Conservation (phyloP, 352 stramenopile species). For the Pythium utonaiense region DNA sequence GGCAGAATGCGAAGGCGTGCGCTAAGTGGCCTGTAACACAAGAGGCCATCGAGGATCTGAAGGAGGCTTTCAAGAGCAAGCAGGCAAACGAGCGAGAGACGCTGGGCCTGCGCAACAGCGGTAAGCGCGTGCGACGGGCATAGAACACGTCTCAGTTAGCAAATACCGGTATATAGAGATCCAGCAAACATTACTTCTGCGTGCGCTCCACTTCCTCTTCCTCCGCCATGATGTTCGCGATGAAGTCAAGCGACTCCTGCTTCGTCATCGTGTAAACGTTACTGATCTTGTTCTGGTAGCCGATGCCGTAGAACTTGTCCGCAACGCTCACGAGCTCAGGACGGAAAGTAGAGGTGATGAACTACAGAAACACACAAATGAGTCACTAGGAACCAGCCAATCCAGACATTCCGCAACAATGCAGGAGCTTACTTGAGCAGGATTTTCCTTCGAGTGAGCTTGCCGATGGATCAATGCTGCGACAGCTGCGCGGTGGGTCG, state of each 20-base stretch:
- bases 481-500: constrained; percentile 96
- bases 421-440: constrained; percentile 86
- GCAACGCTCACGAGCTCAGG: constrained; percentile 97
- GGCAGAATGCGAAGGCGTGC: constrained; percentile 87
- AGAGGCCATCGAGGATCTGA: constrained; percentile 49
- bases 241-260: constrained; percentile 97
- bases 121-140: constrained; percentile 46
- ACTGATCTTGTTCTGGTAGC: constrained; percentile 98
- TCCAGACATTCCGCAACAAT: neutral
- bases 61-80: constrained; percentile 73
- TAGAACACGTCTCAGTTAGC: constrained; percentile 3
- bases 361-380: constrained; percentile 38
- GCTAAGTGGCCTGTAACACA: constrained; percentile 67
- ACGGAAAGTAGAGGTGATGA: constrained; percentile 99
- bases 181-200: constrained; percentile 20
- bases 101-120: constrained; percentile 64
- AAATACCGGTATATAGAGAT: constrained; percentile 10
- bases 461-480: constrained; percentile 96
- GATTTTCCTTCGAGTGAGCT: constrained; percentile 91
- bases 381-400: too few relatives aligned
- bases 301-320: constrained; percentile 98
- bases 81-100: constrained; percentile 67
- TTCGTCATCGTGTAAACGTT: constrained; percentile 93
- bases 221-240: constrained; percentile 89
- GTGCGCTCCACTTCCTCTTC: constrained; percentile 67